phyloP scores from a whole-genome alignment of 805 yeast species.

The Phaffomyces antillensis region DNA sequence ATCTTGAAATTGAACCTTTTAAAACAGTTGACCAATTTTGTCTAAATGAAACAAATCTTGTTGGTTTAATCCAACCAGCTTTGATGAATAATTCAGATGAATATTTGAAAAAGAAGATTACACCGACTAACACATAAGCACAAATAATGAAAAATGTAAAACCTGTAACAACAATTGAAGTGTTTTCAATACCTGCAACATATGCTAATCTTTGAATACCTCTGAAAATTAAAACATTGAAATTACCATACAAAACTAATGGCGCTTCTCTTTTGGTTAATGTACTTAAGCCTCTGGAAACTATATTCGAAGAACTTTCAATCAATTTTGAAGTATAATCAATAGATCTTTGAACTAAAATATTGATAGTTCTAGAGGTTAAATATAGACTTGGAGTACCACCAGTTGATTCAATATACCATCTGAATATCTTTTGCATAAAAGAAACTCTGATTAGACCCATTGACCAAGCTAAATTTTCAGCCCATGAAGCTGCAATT shows the following conservation, averaged over 20 bases:
- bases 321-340: slow-evolving; percentile 12
- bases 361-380: slow-evolving; percentile 52
- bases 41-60: slow-evolving; percentile 43
- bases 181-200: slow-evolving; percentile 69
- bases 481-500: slow-evolving; percentile 96
- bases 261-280: slow-evolving; percentile 31
- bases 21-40: slow-evolving; percentile 50
- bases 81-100: slow-evolving; percentile 40
- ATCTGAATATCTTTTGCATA: slow-evolving; percentile 77
- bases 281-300: slow-evolving; percentile 22
- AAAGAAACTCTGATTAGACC: slow-evolving; percentile 75
- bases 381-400: slow-evolving; percentile 72
- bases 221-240: slow-evolving; percentile 61
- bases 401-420: slow-evolving; percentile 96
- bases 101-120: slow-evolving; percentile 50
- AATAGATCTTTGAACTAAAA: slow-evolving; percentile 67
- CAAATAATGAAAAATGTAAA: slow-evolving; percentile 77
- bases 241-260: slow-evolving; percentile 39
- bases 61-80: slow-evolving; percentile 42
- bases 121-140: slow-evolving; percentile 62
- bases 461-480: slow-evolving; percentile 93
- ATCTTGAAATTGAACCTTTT: slow-evolving; percentile 75
- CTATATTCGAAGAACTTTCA: slow-evolving; percentile 3
- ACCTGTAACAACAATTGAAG: slow-evolving; percentile 79
- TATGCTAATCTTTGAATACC: slow-evolving; percentile 85